Evolutionary conservation across 2,329 filamentous ascomycete genomes (phyloP).

Genomic region (Grosmannia clavigera): DNA sequence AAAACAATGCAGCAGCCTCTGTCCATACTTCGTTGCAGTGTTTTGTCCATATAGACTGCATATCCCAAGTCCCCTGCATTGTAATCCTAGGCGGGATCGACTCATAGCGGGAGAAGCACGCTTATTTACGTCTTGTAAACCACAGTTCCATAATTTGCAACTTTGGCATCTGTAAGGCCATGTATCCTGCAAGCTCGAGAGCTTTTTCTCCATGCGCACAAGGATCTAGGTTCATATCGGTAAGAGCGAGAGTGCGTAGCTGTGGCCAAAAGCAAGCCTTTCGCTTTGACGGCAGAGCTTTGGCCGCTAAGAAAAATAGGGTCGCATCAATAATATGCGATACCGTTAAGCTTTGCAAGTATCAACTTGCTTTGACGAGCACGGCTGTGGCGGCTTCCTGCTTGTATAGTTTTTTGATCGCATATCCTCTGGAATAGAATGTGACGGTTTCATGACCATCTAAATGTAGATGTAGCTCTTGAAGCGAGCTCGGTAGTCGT

Average conservation of each 20-base stretch:
- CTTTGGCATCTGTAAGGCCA: not conserved
- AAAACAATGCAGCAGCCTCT: not conserved
- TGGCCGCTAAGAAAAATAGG: not conserved
- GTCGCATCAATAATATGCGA: not conserved
- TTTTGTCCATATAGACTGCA: not conserved
- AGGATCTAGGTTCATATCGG: not conserved
- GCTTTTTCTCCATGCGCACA: not conserved
- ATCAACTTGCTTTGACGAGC: not conserved
- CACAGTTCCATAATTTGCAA: not conserved
- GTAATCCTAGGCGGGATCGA: not conserved
- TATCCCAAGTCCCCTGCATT: not conserved
- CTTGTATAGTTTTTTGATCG: not conserved
- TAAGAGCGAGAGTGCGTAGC: not conserved
- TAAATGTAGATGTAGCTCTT: not conserved
- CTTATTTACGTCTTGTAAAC: not conserved
- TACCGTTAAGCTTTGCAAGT: not conserved
- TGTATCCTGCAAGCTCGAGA: not conserved
- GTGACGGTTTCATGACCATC: not conserved
- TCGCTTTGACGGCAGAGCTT: not conserved
- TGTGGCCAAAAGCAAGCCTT: not conserved
- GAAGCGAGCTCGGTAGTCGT: not conserved
- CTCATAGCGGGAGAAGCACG: not conserved
- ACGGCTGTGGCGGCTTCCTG: not conserved
- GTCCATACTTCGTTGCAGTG: not conserved
- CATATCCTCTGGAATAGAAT: not conserved